phyloP scores from a whole-genome alignment of 305 asterid genomes.

The Rubia peregrina region DNA sequence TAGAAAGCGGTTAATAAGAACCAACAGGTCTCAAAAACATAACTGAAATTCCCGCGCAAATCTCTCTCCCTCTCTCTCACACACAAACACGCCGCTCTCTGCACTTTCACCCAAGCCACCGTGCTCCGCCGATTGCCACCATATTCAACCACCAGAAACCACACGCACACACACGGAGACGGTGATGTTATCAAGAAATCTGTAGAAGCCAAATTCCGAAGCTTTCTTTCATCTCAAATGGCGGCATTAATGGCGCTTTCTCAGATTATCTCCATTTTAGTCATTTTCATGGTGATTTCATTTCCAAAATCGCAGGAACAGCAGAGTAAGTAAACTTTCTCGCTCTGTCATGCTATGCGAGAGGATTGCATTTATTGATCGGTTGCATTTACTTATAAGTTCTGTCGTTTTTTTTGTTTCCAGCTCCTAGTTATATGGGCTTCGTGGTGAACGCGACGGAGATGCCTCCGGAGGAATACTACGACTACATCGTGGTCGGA shows the following conservation, averaged over 20 bases:
- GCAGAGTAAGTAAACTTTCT: conserved; percentile 30
- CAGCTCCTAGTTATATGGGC: conserved; percentile 49
- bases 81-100: conserved; percentile 5
- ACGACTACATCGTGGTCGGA: conserved; percentile 60
- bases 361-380: neutral
- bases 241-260: conserved; percentile 30
- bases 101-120: conserved; percentile 11
- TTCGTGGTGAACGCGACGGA: conserved; percentile 47
- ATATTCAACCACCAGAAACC: neutral
- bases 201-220: conserved; percentile 12
- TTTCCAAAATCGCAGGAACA: conserved; percentile 30
- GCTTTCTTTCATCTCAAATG: neutral
- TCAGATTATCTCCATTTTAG: conserved; percentile 23
- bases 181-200: conserved; percentile 3
- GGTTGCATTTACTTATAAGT: neutral
- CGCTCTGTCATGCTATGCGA: neutral
- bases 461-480: conserved; percentile 53
- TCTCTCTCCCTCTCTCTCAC: conserved; percentile 20
- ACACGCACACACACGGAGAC: neutral
- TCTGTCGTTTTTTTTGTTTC: neutral
- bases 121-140: no score
- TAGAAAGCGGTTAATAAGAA: neutral
- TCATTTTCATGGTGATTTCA: conserved; percentile 21
- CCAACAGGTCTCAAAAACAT: neutral
- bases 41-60: conserved; percentile 69